Percentiles rank a stretch among this genome's conserved stretches.
Evolutionary conservation across 2,329 filamentous ascomycete species (phyloP).

Genomic region (Phaeosphaeria sp.): DNA sequence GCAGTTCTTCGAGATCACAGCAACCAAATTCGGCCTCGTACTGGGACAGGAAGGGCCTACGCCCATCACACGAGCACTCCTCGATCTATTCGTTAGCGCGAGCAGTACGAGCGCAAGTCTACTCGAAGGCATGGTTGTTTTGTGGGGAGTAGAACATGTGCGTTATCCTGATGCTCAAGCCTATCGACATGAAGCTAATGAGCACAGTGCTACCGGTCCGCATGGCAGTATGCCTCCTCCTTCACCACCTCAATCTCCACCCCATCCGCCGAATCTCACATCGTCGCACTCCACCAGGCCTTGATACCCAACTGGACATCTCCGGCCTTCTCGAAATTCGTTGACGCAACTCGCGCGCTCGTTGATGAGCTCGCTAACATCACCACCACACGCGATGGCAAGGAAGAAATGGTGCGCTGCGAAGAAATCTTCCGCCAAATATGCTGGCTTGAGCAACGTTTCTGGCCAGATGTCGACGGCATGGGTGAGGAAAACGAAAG

Average conservation of each 20-base stretch:
- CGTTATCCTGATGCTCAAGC: slow-evolving; percentile 12
- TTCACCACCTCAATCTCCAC: slow-evolving; percentile 50
- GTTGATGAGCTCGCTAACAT: slow-evolving; percentile 59
- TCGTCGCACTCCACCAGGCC: slow-evolving; percentile 56
- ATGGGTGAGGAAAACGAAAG: slow-evolving; percentile 56
- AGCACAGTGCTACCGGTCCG: slow-evolving; percentile 53
- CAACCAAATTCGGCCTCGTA: slow-evolving; percentile 64
- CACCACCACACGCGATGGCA: slow-evolving; percentile 54
- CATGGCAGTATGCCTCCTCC: slow-evolving; percentile 56
- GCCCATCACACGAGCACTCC: slow-evolving; percentile 60
- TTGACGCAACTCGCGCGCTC: slow-evolving; percentile 55
- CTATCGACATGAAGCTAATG: slow-evolving; percentile 8
- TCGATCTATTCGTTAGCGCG: slow-evolving; percentile 66
- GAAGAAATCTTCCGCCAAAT: slow-evolving; percentile 57
- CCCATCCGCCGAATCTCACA: slow-evolving; percentile 51
- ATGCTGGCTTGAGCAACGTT: slow-evolving; percentile 56
- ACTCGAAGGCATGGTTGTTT: slow-evolving; percentile 73
- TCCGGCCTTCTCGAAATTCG: slow-evolving; percentile 57
- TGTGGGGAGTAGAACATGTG: slow-evolving; percentile 77
- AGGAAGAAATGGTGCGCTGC: slow-evolving; percentile 55
- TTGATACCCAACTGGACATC: slow-evolving; percentile 61
- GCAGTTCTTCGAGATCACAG: slow-evolving; percentile 70
- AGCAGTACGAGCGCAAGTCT: slow-evolving; percentile 59
- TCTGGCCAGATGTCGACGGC: slow-evolving; percentile 58
- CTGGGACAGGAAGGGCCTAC: slow-evolving; percentile 54